A percentile compares a stretch with the other conserved stretches of the same genome.
Evolutionary conservation across 2,329 filamentous ascomycete genomes (phyloP).

Genomic region (Didymella exigua): DNA sequence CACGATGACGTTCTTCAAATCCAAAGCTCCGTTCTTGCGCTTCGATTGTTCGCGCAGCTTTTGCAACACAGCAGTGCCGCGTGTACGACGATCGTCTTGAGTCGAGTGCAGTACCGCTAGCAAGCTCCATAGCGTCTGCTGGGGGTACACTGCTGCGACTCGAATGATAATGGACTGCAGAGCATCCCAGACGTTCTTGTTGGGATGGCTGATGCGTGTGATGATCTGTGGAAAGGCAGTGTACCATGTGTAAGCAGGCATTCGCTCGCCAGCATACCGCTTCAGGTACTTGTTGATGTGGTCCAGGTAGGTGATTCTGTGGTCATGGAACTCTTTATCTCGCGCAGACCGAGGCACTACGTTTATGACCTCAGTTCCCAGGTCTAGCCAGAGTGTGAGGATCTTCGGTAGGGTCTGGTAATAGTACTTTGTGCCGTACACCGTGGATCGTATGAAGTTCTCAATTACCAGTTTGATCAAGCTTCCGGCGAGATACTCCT

Average conservation of each 20-base stretch:
- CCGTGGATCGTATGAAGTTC: conserved; percentile 86
- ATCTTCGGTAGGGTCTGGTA: conserved; percentile 93
- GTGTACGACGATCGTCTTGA: conserved; percentile 68
- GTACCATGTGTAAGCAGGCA: conserved; percentile 80
- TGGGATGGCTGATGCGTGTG: conserved; percentile 90
- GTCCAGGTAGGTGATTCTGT: conserved; percentile 36
- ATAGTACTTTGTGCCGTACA: conserved; percentile 91
- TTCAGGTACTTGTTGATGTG: conserved; percentile 69
- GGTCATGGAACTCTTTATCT: conserved; percentile 42
- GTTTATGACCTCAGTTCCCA: conserved; percentile 72
- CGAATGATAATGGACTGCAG: conserved; percentile 81
- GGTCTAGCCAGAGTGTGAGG: conserved; percentile 91
- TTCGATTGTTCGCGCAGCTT: conserved; percentile 58
- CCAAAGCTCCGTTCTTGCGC: conserved; percentile 60
- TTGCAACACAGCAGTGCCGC: conserved; percentile 54
- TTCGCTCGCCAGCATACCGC: conserved; percentile 71
- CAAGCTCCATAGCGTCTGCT: conserved; percentile 89
- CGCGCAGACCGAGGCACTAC: conserved; percentile 25
- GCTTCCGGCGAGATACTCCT: conserved; percentile 71
- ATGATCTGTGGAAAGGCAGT: conserved; percentile 89
- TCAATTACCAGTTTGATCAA: conserved; percentile 87
- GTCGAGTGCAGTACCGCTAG: conserved; percentile 85
- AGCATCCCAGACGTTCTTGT: conserved; percentile 75
- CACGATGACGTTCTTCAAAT: conserved; percentile 73
- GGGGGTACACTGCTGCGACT: conserved; percentile 85